Conservation (phyloP, 1,284 basidiomycete species). For the Singerocomus inundabilis region DNA sequence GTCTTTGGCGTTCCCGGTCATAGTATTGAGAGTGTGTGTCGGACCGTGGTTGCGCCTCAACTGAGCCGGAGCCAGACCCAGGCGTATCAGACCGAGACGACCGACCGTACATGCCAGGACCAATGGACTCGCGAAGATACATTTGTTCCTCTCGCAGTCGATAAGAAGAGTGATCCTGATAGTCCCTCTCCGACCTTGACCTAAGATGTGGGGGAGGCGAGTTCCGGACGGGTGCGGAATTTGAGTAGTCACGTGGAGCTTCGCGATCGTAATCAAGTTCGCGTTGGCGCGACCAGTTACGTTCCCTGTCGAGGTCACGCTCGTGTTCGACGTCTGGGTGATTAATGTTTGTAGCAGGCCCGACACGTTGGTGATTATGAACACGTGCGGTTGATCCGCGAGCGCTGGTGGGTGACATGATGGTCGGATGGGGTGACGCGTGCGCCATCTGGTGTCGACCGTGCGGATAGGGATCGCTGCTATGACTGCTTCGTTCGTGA, state of each 20-base stretch:
- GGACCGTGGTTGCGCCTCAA: constrained; percentile 46
- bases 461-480: constrained; percentile 30
- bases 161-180: constrained; percentile 37
- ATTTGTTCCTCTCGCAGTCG: constrained; percentile 44
- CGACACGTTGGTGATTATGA: constrained; percentile 67
- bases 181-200: constrained; percentile 37
- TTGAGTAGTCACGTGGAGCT: constrained; percentile 30
- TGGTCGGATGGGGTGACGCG: constrained; percentile 37
- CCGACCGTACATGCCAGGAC: constrained; percentile 33
- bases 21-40: constrained; percentile 45
- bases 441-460: constrained; percentile 38
- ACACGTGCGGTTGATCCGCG: constrained; percentile 39
- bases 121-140: constrained; percentile 44
- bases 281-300: constrained; percentile 46
- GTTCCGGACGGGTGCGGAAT: constrained; percentile 22
- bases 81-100: constrained; percentile 56
- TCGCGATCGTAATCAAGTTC: constrained; percentile 48
- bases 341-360: constrained; percentile 57
- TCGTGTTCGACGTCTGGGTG: constrained; percentile 45
- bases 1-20: constrained; percentile 42
- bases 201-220: constrained; percentile 45
- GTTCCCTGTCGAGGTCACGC: constrained; percentile 41
- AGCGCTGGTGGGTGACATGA: constrained; percentile 31
- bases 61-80: constrained; percentile 46
- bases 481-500: constrained; percentile 35